These are phyloP conservation scores for Pseudotsuga menziesii DNA, from an alignment of 75 land plant species.

Conservation along the genomic window DNA sequence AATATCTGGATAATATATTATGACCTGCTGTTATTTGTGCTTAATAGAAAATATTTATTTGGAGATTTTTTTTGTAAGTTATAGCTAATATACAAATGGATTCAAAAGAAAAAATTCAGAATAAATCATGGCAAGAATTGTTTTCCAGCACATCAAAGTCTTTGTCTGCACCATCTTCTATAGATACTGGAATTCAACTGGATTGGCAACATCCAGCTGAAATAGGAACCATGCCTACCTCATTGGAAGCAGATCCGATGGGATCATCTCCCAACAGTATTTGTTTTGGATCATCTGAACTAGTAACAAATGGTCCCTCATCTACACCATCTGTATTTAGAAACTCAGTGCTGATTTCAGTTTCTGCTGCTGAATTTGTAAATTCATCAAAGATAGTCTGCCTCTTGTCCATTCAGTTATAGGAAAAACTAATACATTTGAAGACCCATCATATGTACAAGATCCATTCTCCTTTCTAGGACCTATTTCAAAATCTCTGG, in stretches of 20 bases:
- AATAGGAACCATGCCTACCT: slow-evolving; percentile 9
- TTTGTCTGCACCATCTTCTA: slow-evolving; percentile 23
- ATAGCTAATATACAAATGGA: slow-evolving; percentile 20
- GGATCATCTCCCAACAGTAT: slow-evolving; percentile 27
- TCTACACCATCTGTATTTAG: slow-evolving; percentile 17
- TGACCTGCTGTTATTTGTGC: neutral
- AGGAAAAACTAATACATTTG: slow-evolving; percentile 48
- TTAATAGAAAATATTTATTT: neutral
- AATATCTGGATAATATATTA: slow-evolving; percentile 15
- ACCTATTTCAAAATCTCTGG: slow-evolving; percentile 64
- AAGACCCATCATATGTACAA: slow-evolving; percentile 56
- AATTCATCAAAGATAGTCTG: slow-evolving; percentile 11
- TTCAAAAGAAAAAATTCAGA: slow-evolving; percentile 25
- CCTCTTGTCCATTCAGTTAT: slow-evolving; percentile 9
- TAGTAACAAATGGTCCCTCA: slow-evolving; percentile 17
- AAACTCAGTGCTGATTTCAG: slow-evolving; percentile 15
- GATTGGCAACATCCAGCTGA: slow-evolving; percentile 20
- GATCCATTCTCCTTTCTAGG: slow-evolving; percentile 58
- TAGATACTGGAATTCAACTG: slow-evolving; percentile 27
- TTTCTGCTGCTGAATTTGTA: neutral
- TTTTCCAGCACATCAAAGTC: slow-evolving; percentile 48
- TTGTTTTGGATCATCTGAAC: slow-evolving; percentile 31
- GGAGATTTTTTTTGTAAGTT: slow-evolving; percentile 28
- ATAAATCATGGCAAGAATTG: slow-evolving; percentile 65
- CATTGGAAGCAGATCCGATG: slow-evolving; percentile 12